Conservation (phyloP, 2,329 filamentous ascomycete species). For the Sphaerulina vaccinii region DNA sequence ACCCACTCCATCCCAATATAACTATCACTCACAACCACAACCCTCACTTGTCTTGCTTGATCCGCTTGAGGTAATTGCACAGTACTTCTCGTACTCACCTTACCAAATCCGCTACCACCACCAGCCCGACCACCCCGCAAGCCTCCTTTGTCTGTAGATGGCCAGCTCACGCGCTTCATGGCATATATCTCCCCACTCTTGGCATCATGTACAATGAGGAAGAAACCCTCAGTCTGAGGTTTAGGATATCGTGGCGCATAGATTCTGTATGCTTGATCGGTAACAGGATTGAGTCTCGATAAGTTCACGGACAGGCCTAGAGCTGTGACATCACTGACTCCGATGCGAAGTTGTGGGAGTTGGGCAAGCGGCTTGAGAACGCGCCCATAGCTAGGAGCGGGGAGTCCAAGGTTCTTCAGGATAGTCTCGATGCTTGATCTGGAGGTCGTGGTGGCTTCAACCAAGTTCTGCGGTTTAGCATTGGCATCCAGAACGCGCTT, state of each 20-base stretch:
- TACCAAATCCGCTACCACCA: slow-evolving; percentile 13
- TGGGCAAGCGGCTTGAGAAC: slow-evolving; percentile 62
- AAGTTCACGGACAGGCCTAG: slow-evolving; percentile 64
- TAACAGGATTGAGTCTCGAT: slow-evolving; percentile 64
- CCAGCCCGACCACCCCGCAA: too few species aligned
- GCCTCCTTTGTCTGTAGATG: slow-evolving; percentile 37
- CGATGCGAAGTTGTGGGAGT: slow-evolving; percentile 68
- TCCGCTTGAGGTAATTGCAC: slow-evolving; percentile 60
- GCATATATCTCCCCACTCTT: slow-evolving; percentile 74
- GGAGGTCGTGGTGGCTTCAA: slow-evolving; percentile 42
- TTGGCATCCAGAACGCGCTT: slow-evolving; percentile 41
- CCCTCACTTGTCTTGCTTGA: slow-evolving; percentile 63
- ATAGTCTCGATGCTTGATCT: slow-evolving; percentile 33
- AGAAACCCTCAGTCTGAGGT: slow-evolving; percentile 90
- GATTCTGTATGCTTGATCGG: slow-evolving; percentile 68
- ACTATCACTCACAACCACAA: slow-evolving; percentile 79
- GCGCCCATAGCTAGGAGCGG: slow-evolving; percentile 44
- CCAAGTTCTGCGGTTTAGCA: slow-evolving; percentile 36
- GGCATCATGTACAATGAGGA: slow-evolving; percentile 71
- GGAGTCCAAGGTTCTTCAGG: slow-evolving; percentile 55
- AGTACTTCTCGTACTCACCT: slow-evolving; percentile 54
- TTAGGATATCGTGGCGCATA: slow-evolving; percentile 91
- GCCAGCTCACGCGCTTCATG: slow-evolving; percentile 83
- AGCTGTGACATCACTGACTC: slow-evolving; percentile 60
- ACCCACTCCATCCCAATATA: slow-evolving; percentile 75